These are phyloP conservation scores for Tetraselmis chui DNA, from an alignment of 139 green algal species.

Conservation along the genomic window DNA sequence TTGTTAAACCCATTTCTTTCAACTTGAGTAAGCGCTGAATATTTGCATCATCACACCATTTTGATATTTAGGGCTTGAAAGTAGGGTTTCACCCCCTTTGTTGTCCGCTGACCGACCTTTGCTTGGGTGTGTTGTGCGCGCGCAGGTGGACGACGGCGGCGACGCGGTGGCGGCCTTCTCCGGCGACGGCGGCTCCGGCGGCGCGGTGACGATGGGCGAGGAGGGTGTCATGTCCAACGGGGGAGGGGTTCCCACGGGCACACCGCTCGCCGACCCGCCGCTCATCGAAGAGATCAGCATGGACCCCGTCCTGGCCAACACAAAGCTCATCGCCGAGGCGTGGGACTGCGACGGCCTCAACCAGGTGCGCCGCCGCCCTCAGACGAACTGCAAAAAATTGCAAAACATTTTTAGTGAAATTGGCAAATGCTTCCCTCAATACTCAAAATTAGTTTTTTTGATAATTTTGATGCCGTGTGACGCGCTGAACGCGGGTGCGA, in stretches of 20 bases:
- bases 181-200: background rate
- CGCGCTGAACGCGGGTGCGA: no score
- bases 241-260: conserved; percentile 75
- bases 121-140: background rate
- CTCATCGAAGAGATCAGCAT: conserved; percentile 86
- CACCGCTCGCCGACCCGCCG: conserved; percentile 79
- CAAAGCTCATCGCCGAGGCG: conserved; percentile 95
- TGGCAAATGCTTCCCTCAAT: no score
- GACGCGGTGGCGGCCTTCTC: background rate
- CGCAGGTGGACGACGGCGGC: background rate
- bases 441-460: no score
- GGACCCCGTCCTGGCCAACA: conserved; percentile 80
- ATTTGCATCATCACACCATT: no score
- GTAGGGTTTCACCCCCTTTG: no score
- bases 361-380: conserved; percentile 65
- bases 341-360: conserved; percentile 98
- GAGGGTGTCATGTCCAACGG: conserved; percentile 59
- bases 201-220: conserved; percentile 11
- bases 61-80: no score
- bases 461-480: no score
- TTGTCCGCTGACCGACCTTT: no score
- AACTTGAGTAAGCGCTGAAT: no score
- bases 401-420: no score
- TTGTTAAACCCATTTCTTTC: no score
- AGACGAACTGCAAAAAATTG: no score